Evolutionary conservation across 441 rosid species (phyloP), one percentile per base, ranked within the genome.

Genomic region (Pelargonium citronellum): DNA sequence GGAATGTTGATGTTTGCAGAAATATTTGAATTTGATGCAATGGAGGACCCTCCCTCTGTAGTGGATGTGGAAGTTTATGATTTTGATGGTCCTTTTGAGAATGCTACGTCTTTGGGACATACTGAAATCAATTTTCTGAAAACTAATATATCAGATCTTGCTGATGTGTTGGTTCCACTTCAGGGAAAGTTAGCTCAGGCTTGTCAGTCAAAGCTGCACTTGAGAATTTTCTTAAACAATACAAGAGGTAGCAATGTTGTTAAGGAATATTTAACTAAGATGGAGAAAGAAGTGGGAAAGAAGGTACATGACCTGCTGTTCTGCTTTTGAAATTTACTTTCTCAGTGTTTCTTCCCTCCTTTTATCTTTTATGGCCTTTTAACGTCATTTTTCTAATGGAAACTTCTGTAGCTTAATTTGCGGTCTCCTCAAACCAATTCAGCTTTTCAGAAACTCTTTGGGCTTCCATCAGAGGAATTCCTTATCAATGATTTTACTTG

Each of bases 201-300:
- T 69, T 91, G 97, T 78, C 99, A 94, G 73, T 91, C 99, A 16
- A 90, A 87, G 79, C 84, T 94, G 79, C 95, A 86, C 69, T 79
- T 94, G 66, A 86, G 99, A 80, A 84, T 91, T 73, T 94, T 94
- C 86, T 83, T 94, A 83, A 90, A 87, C 75, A 88, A 94, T 82
- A 86, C 97, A 17, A 87, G 81, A 86, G 95, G 97, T 67, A 87
- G 85, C 78, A 85, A 87, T 84, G 88, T 87, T 75, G 95, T 85
- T 43, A 89, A 81, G 75, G 96, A 91, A 43, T 94, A 91, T 78
- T 77, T 94, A 70, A 86, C 73, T 80, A 94, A 87, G 87, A 94
- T 94, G 99, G 99, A 90, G 85, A 94, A 94, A 80, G 99, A 94
- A 72, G 99, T 94, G 19, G 99, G 99, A 57, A 91, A 87, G 83